Evolutionary conservation across 2,329 filamentous ascomycete species (phyloP).

Genomic region (Ophiostoma perfectum): DNA sequence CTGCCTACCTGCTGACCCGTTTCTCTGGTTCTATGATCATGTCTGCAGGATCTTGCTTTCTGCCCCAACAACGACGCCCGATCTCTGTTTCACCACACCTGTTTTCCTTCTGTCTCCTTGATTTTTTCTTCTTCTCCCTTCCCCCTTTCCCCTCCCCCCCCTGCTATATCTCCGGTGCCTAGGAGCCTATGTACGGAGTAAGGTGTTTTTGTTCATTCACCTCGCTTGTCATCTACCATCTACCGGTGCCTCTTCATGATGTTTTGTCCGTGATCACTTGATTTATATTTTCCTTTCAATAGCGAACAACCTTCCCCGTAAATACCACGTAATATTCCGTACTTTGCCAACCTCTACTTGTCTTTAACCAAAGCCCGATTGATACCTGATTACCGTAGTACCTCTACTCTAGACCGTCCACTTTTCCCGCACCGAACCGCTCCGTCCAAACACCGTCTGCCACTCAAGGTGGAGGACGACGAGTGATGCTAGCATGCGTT

Average conservation of each 20-base stretch:
- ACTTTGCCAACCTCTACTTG: too few species aligned
- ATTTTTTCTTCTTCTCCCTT: not conserved
- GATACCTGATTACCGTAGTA: conserved; percentile 3
- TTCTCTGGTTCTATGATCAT: not conserved
- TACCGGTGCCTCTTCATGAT: not conserved
- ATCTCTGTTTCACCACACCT: conserved; percentile 1
- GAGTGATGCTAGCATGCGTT: not conserved
- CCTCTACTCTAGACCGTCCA: conserved; percentile 7
- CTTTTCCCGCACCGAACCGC: conserved; percentile 27
- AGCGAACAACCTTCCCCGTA: too few species aligned
- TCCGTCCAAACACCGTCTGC: conserved; percentile 18
- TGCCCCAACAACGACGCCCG: not conserved
- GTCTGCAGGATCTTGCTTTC: conserved; percentile 6
- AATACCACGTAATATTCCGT: too few species aligned
- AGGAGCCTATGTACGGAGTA: not conserved
- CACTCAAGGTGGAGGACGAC: conserved; percentile 18
- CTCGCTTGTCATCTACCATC: not conserved
- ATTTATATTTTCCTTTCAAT: too few species aligned
- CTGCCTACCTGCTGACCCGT: not conserved
- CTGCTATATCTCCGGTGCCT: not conserved
- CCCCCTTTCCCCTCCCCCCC: not conserved
- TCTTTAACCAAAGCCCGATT: not conserved
- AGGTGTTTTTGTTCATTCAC: not conserved
- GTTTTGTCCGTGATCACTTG: too few species aligned
- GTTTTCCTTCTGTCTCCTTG: not conserved